phyloP scores from a whole-genome alignment of 257 asterid species.

The Gentiana dahurica region DNA sequence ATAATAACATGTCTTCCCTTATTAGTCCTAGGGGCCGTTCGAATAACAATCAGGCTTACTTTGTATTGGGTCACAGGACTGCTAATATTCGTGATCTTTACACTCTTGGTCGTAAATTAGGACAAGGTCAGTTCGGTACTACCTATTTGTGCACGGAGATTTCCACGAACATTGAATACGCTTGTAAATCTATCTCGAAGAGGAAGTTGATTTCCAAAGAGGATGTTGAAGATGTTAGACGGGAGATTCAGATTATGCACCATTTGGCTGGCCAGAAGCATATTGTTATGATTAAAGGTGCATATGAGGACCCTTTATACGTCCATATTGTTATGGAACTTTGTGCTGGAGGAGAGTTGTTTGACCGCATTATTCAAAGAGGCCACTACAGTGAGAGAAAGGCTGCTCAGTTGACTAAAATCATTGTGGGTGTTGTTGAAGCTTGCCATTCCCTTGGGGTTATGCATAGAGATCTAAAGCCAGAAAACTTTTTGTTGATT shows the following conservation, averaged over 20 bases:
- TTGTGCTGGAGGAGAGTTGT: slow-evolving; percentile 86
- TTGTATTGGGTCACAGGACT: slow-evolving; percentile 70
- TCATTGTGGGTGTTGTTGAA: slow-evolving; percentile 87
- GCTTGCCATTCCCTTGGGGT: slow-evolving; percentile 95
- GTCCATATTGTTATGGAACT: slow-evolving; percentile 97
- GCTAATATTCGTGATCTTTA: slow-evolving; percentile 69
- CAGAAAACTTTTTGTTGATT: slow-evolving; percentile 85
- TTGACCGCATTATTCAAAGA: slow-evolving; percentile 82
- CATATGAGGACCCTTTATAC: slow-evolving; percentile 71
- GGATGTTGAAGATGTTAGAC: slow-evolving; percentile 82
- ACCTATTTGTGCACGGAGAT: slow-evolving; percentile 67
- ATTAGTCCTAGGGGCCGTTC: slow-evolving; percentile 41
- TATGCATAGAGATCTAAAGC: slow-evolving; percentile 93
- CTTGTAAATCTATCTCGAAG: slow-evolving; percentile 87
- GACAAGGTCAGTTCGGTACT: slow-evolving; percentile 90
- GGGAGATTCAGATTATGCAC: slow-evolving; percentile 98
- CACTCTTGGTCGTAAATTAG: slow-evolving; percentile 68
- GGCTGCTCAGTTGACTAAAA: slow-evolving; percentile 84
- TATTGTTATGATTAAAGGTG: slow-evolving; percentile 84
- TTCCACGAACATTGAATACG: slow-evolving; percentile 49
- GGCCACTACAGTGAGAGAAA: slow-evolving; percentile 86
- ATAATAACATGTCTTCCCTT: slow-evolving; percentile 10
- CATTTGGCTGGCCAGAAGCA: slow-evolving; percentile 86
- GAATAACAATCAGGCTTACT: slow-evolving; percentile 40
- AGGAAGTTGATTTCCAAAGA: slow-evolving; percentile 76